Percentiles rank a stretch among this genome's conserved stretches.
phyloP scores from a whole-genome alignment of 2,329 filamentous ascomycete genomes.

The Talaromyces sp. region DNA sequence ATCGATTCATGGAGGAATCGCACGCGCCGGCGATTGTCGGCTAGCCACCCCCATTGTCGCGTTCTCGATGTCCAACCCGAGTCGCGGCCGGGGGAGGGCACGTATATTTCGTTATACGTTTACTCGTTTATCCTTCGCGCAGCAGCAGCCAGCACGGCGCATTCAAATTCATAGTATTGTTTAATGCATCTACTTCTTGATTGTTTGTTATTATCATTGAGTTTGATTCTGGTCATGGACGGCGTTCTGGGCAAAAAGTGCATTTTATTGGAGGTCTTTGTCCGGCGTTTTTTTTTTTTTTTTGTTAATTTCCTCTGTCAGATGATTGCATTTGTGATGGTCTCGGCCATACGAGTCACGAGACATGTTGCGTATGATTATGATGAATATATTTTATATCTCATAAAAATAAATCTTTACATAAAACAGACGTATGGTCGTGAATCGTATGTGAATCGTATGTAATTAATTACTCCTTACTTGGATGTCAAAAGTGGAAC shows the following conservation, averaged over 20 bases:
- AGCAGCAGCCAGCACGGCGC: neutral
- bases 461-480: too few relatives aligned
- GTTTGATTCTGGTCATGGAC: neutral
- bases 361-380: neutral
- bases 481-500: too few relatives aligned
- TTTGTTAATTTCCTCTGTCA: slow-evolving; percentile 6
- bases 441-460: too few relatives aligned
- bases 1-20: slow-evolving; percentile 40
- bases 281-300: neutral
- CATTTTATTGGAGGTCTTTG: slow-evolving; percentile 1
- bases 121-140: neutral
- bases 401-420: neutral
- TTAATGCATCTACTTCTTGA: slow-evolving; percentile 8
- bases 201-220: neutral
- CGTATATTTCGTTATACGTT: neutral
- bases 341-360: neutral
- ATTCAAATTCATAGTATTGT: slow-evolving; percentile 6
- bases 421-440: too few relatives aligned
- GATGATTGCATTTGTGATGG: neutral
- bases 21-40: slow-evolving; percentile 41
- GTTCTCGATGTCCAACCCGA: neutral
- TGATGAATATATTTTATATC: neutral
- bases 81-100: neutral
- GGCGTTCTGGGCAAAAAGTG: neutral
- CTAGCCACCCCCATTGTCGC: slow-evolving; percentile 14